Conservation (phyloP, 768 basidiomycete species). For the Asterophora lycoperdoides region DNA sequence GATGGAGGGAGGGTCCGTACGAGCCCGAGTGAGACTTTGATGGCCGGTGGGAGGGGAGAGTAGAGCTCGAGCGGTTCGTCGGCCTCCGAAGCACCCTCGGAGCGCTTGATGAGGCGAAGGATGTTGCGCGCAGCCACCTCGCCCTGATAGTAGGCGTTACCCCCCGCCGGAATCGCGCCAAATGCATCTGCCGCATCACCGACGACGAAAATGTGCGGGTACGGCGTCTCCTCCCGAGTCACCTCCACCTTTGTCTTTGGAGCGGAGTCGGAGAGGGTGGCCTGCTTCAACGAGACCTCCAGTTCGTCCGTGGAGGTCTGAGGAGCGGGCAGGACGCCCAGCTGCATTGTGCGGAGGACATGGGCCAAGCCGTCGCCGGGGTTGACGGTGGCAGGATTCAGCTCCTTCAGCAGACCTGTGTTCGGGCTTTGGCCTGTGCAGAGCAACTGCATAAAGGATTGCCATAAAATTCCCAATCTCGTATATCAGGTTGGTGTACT, state of each 20-base stretch:
- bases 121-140: slow-evolving; percentile 55
- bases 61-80: slow-evolving; percentile 39
- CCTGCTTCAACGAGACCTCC: slow-evolving; percentile 18
- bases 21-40: slow-evolving; percentile 61
- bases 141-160: slow-evolving; percentile 52
- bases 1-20: slow-evolving; percentile 27
- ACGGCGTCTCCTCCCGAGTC: slow-evolving; percentile 28
- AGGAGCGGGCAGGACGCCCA: slow-evolving; percentile 26
- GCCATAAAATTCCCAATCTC: not conserved
- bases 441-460: slow-evolving; percentile 35
- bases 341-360: slow-evolving; percentile 51
- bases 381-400: slow-evolving; percentile 40
- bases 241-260: slow-evolving; percentile 5
- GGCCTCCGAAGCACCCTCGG: slow-evolving; percentile 2
- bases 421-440: slow-evolving; percentile 63
- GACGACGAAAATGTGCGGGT: slow-evolving; percentile 55
- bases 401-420: slow-evolving; percentile 38
- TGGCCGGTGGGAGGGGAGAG: slow-evolving; percentile 43
- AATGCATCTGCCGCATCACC: slow-evolving; percentile 65
- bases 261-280: slow-evolving; percentile 15
- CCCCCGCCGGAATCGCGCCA: slow-evolving; percentile 58
- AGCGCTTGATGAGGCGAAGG: slow-evolving; percentile 36
- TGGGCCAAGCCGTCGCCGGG: slow-evolving; percentile 34
- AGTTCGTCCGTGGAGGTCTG: slow-evolving; percentile 6
- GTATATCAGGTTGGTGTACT: slow-evolving; percentile 12